Evolutionary conservation across 495 filamentous ascomycete genomes (phyloP), one percentile per base, ranked within the genome.

Genomic region (Chaetomium cochliodes): DNA sequence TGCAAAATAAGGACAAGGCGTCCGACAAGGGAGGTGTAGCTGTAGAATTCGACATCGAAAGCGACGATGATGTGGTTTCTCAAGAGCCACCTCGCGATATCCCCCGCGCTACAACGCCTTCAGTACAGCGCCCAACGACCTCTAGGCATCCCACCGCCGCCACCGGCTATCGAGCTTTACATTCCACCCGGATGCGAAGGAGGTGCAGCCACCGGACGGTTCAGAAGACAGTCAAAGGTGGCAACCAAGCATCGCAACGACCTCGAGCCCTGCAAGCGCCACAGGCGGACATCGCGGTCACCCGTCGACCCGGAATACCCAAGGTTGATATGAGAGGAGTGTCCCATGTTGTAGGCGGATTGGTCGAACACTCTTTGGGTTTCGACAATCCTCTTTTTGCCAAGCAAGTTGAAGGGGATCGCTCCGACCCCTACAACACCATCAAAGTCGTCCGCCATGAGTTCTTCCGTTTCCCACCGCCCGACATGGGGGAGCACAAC

Each of bases 401-500:
- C 1, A 39, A 18, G 15, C 28, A 61, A 22, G 57, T 47, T 13
- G 16, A 23, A 18, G 47, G 23, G 1, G n/a, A 52, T 22, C 30
- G 13, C 2, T 25, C 47, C n/a, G 59, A 51, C 8, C 1, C n/a
- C 11, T 41, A 23, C 30, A 52, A 54, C 23, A 18, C 16, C 6
- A 2, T 47, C 51, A 16, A 39, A 9, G 42, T 51, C 13, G 5
- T 3, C 1, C 42, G 53, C 3, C 62, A 51, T 51, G 2, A 11
- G 0, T 58, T 41, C 13, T 51, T 26, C 13, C 20, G 46, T 16
- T 66, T 52, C 50, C 64, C 64, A 13, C 30, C 52, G 20, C 58
- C 59, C 23, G 59, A 66, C 26, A 62, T 66, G 53, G 12, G n/a
- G 5, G 58, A 62, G 0, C 2, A 12, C 6, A 68, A 66, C 18